Evolutionary conservation across 148 eudicot genomes (phyloP).

Genomic region (Linanthus parryae): DNA sequence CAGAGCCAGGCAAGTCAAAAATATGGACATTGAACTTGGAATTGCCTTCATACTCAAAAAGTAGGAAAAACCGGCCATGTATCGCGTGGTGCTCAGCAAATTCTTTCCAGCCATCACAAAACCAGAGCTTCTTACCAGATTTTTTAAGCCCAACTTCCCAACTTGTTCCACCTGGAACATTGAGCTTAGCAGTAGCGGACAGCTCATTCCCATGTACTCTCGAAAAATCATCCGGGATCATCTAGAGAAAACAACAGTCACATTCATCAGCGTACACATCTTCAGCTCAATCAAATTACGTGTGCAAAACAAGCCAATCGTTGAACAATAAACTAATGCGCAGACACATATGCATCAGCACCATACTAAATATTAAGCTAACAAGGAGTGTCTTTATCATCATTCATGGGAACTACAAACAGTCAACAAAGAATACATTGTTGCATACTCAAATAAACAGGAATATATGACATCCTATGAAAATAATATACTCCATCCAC

Average conservation of each 20-base stretch:
- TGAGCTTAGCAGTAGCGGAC: constrained; percentile 2
- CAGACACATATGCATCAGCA: not conserved
- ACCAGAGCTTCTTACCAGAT: constrained; percentile 17
- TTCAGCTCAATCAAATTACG: not conserved
- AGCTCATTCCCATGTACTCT: constrained; percentile 14
- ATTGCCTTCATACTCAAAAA: constrained; percentile 20
- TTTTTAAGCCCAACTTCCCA: constrained; percentile 15
- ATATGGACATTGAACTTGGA: constrained; percentile 20
- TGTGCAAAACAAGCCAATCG: not conserved
- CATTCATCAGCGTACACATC: not conserved
- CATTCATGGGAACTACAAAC: not conserved
- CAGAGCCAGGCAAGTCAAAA: constrained; percentile 13
- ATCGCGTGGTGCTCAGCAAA: constrained; percentile 24
- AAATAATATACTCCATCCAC: too few species aligned
- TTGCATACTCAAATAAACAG: too few species aligned
- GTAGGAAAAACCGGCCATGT: constrained; percentile 5
- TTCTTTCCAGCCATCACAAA: constrained; percentile 25
- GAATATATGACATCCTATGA: too few species aligned
- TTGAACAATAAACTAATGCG: not conserved
- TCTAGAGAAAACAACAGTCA: constrained; percentile 9
- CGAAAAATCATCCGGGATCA: constrained; percentile 18
- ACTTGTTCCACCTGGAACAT: constrained; percentile 11
- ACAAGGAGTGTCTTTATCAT: not conserved
- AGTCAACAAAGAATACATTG: too few species aligned
- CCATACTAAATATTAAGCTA: not conserved